Evolutionary conservation across 2,329 filamentous ascomycete species (phyloP), one percentile per base, ranked within the genome.

Genomic region (Stemphylium lycopersici): DNA sequence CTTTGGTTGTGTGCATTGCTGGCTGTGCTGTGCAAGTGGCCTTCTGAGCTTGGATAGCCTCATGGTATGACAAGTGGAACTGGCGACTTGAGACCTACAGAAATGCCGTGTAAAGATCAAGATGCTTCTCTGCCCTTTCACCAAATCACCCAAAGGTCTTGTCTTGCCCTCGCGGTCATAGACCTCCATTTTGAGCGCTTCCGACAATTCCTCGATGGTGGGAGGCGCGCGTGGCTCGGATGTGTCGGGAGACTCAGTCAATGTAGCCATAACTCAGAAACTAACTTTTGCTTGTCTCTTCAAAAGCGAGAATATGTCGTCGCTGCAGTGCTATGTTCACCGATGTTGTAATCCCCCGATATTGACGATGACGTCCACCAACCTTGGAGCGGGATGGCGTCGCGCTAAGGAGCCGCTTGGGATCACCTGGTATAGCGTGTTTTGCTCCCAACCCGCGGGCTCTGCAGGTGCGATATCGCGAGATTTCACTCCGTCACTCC

Each of bases 41-140:
- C 22, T 24, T 24, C 6, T 24, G 6, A 6, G 22, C 3, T 6
- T 24, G 12, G 3, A 20, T 15, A 3, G 13, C 13, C 10, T 3
- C 11, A 16, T 12, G 4, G 12, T 10, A 29, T 20, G 7, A 20
- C 6, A 16, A 12, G 20, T 31, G 29, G 38, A 24, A n/a, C 29
- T 36, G n/a, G 46, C 33, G 29, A 41, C 6, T 5, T 39, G 13
- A n/a, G 12, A 48, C 58, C 33, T 58, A 68, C 66, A 67, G 16
- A 62, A 68, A 32, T 68, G 66, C 20, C 66, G 45, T 0, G 55
- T 65, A 18, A 68, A 68, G 8, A 68, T 51, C 24, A 68, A 41
- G 1, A 61, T 47, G 13, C 43, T 65, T 34, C 59, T 44, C 33
- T 61, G 60, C 2, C 54, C 64, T n/a, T 56, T 38, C 5, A 54